Base-by-base conservation (phyloP, 2,329 filamentous ascomycete species). In the Colletotrichum spaethianum region DNA sequence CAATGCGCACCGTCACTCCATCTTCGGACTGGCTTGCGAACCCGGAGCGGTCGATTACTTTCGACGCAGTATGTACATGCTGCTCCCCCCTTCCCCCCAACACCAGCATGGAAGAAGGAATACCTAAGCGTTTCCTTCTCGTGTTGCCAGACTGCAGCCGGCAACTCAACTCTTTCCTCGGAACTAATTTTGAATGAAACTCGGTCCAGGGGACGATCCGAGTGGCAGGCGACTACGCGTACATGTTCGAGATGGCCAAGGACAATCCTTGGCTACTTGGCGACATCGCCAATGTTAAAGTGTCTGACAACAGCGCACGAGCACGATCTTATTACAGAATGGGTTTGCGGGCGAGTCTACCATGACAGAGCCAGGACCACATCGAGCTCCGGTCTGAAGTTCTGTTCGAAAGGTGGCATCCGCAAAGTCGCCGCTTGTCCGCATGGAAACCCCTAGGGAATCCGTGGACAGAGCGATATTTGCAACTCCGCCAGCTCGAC, bases 181-280 rank as follows among this genome's bases (percentile, higher is more conserved):
- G 44, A 46, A n/a, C 16, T 11, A 14, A 38, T 46, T 52, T 42
- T 26, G 64, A 53, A 46, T 46, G 46, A 44, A 18, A 28, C 69
- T 52, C 23, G 42, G 64, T 46, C 18, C 64, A 33, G 28, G 18
- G n/a, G n/a, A 36, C 42, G 64, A 40, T 68, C 69, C 28, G 64
- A 57, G 67, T 23, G 48, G 57, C 59, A 52, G 42, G 62, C 50
- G 69, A 72, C 64, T 72, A 72, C 69, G 69, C 69, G 69, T 72
- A 57, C 69, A 36, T 38, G 69, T 72, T 72, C 64, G 69, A 72
- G 57, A n/a, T 57, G 6, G 31, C 42, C 69, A n/a, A 56, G 69
- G 69, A 63, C n/a, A 18, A 57, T 52, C 69, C 69, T 52, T 63
- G 69, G 2, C 14, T 26, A 16, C 20, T 20, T n/a, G 28, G 23